These are phyloP conservation scores for Skeletonema tropicum DNA, from an alignment of 108 stramenopile species.

Conservation along the genomic window DNA sequence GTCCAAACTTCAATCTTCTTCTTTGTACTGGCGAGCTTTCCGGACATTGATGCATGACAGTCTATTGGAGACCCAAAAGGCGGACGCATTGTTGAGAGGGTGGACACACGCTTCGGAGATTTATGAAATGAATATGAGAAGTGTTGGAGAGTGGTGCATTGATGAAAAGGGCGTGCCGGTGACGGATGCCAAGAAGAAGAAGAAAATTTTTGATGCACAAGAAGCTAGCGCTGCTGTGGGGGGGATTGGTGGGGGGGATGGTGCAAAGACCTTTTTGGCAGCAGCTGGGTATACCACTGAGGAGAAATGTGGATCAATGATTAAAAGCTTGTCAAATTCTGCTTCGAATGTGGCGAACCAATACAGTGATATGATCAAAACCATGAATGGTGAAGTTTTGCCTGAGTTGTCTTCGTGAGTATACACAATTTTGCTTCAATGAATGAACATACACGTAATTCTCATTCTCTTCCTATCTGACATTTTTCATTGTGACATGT, in stretches of 20 bases:
- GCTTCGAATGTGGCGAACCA: conserved; percentile 28
- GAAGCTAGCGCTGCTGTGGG: conserved; percentile 6
- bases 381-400: conserved; percentile 44
- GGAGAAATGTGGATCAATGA: conserved; percentile 34
- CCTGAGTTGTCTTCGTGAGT: conserved; percentile 46
- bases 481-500: not conserved
- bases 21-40: conserved; percentile 81
- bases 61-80: conserved; percentile 69
- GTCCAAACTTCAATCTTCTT: conserved; percentile 70
- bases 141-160: conserved; percentile 60
- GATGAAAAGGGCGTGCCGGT: conserved; percentile 68
- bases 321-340: conserved; percentile 28
- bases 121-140: conserved; percentile 59
- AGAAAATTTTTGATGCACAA: conserved; percentile 30
- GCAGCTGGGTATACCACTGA: conserved; percentile 7
- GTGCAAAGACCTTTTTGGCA: not conserved
- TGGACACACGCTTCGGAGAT: conserved; percentile 53
- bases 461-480: not conserved
- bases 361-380: conserved; percentile 45
- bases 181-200: conserved; percentile 59
- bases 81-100: conserved; percentile 66
- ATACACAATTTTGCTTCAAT: not conserved
- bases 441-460: not conserved
- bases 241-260: not conserved
- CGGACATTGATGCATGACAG: conserved; percentile 61